Conservation (phyloP, 2,329 filamentous ascomycete genomes). For the Trichoderma koningii region DNA sequence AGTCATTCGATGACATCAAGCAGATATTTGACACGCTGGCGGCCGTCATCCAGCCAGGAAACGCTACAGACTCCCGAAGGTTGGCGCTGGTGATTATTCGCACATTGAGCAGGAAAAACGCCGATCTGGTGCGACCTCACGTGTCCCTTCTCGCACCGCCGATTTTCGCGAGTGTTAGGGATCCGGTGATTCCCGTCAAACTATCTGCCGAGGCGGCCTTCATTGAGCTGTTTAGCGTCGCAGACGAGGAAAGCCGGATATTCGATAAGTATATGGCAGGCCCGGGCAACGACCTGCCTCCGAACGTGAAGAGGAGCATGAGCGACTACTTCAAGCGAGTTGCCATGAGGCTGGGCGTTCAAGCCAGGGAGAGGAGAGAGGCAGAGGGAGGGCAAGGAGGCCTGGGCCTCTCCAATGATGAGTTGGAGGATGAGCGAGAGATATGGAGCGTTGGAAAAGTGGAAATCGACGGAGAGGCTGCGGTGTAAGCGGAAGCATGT, state of each 20-base stretch:
- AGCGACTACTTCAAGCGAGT: constrained; percentile 97
- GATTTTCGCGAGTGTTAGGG: constrained; percentile 86
- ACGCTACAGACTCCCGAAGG: constrained; percentile 78
- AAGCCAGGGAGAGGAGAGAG: constrained; percentile 85
- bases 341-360: constrained; percentile 77
- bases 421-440: constrained; percentile 91
- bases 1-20: constrained; percentile 75
- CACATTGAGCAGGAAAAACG: constrained; percentile 77
- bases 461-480: constrained; percentile 66
- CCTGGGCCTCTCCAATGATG: constrained; percentile 83
- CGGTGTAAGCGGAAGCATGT: constrained; percentile 31
- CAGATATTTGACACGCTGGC: constrained; percentile 78
- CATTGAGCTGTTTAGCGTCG: constrained; percentile 84
- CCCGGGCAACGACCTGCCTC: constrained; percentile 64
- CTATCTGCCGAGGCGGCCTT: constrained; percentile 93
- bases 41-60: constrained; percentile 72
- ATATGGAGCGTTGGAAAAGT: constrained; percentile 94
- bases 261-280: constrained; percentile 89
- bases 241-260: constrained; percentile 79
- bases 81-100: constrained; percentile 84
- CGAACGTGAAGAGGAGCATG: constrained; percentile 84
- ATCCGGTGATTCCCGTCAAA: constrained; percentile 92
- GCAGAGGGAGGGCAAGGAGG: constrained; percentile 89
- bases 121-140: constrained; percentile 80
- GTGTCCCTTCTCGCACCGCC: constrained; percentile 76